Conservation (phyloP, 164 flowering plant species). For the Chimonanthus salicifolius region DNA sequence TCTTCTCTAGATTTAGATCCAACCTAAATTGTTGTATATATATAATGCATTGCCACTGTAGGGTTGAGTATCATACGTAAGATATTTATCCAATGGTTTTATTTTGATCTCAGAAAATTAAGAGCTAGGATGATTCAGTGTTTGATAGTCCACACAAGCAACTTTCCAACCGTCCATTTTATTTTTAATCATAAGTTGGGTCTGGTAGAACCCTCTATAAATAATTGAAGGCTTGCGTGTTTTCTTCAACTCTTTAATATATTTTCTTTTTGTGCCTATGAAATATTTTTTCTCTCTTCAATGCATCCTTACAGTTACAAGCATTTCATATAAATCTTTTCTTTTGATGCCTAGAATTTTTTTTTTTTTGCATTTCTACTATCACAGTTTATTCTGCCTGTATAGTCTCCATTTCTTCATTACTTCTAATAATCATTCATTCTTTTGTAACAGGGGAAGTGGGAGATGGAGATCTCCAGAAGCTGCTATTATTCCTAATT, state of each 20-base stretch:
- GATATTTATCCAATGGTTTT: too few relatives aligned
- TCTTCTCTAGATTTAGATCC: too few relatives aligned
- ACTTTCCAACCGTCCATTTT: too few relatives aligned
- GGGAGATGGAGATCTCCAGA: conserved; percentile 51
- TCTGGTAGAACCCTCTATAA: too few relatives aligned
- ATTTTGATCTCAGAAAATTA: too few relatives aligned
- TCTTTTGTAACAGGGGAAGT: conserved; percentile 30
- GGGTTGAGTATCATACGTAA: too few relatives aligned
- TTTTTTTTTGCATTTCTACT: background rate
- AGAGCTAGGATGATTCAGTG: too few relatives aligned
- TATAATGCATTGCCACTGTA: too few relatives aligned
- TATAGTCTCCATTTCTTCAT: background rate
- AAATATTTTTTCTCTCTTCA: background rate
- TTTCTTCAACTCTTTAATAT: too few relatives aligned
- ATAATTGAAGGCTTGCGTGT: background rate
- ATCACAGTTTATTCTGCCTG: background rate
- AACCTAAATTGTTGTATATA: too few relatives aligned
- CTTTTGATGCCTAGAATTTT: background rate
- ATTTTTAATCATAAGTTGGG: too few relatives aligned
- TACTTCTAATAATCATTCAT: background rate
- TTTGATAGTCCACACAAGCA: too few relatives aligned
- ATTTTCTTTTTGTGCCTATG: background rate
- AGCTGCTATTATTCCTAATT: conserved; percentile 60
- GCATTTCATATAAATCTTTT: background rate
- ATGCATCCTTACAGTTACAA: background rate